Percentiles rank a stretch among this genome's conserved stretches.
These are phyloP conservation scores for Blastobotrys arbuscula DNA, from an alignment of 1,139 yeast genomes.

Conservation along the genomic window DNA sequence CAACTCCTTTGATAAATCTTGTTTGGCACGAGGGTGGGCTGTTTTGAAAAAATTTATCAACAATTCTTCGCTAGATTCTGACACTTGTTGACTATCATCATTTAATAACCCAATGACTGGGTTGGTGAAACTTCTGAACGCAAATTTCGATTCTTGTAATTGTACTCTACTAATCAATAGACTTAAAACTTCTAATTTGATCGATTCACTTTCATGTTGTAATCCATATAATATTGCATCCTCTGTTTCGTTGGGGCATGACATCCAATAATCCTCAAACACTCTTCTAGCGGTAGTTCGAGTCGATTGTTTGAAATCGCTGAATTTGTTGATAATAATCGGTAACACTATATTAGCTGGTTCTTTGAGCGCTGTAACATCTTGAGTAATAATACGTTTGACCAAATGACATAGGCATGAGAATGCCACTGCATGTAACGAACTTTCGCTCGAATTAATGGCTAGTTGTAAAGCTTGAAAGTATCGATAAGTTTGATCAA, in stretches of 20 bases:
- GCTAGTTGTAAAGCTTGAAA: slow-evolving; percentile 52
- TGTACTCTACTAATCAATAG: slow-evolving; percentile 36
- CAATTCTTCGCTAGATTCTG: slow-evolving; percentile 34
- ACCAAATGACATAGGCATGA: slow-evolving; percentile 70
- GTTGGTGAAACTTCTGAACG: slow-evolving; percentile 41
- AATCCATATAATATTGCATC: slow-evolving; percentile 48
- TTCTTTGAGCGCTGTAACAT: slow-evolving; percentile 47
- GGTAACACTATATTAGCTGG: slow-evolving; percentile 53
- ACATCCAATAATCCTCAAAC: slow-evolving; percentile 63
- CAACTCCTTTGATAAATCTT: slow-evolving; percentile 48
- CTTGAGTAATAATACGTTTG: slow-evolving; percentile 72
- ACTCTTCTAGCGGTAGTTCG: slow-evolving; percentile 51
- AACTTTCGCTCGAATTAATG: slow-evolving; percentile 37
- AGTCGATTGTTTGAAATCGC: slow-evolving; percentile 43
- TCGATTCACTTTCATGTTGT: slow-evolving; percentile 36
- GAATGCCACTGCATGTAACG: slow-evolving; percentile 47
- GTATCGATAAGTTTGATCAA: slow-evolving; percentile 45
- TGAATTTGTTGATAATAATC: slow-evolving; percentile 47
- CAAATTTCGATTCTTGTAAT: slow-evolving; percentile 37
- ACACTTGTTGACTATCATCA: slow-evolving; percentile 35
- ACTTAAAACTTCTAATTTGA: slow-evolving; percentile 43
- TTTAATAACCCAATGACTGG: slow-evolving; percentile 38
- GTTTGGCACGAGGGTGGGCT: slow-evolving; percentile 39
- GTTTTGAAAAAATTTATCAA: slow-evolving; percentile 40
- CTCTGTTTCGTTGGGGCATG: slow-evolving; percentile 54